phyloP scores from a whole-genome alignment of 441 rosid genomes.

The Rhodomyrtus psidioides region DNA sequence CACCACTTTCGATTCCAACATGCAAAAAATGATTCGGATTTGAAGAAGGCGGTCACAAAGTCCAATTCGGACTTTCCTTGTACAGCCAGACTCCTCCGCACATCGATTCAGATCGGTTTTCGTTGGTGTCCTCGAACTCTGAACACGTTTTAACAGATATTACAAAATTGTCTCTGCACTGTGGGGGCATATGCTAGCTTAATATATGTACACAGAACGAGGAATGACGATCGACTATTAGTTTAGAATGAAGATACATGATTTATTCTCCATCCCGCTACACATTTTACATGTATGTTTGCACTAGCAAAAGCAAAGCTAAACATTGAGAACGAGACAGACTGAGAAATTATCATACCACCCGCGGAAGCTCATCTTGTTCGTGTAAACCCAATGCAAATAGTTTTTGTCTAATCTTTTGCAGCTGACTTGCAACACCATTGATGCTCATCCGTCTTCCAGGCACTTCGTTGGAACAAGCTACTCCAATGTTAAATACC shows the following conservation, averaged over 20 bases:
- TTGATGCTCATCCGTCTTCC: neutral
- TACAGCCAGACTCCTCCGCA: neutral
- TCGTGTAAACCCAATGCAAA: neutral
- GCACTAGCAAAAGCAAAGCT: neutral
- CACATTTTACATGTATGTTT: neutral
- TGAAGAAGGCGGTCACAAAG: neutral
- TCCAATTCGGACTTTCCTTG: neutral
- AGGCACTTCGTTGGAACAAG: neutral
- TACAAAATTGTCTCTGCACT: neutral
- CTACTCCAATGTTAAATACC: neutral
- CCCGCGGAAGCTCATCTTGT: accelerated
- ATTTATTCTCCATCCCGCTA: neutral
- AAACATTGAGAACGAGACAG: neutral
- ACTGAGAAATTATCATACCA: neutral
- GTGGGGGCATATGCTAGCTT: neutral
- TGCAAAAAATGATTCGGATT: neutral
- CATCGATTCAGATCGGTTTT: neutral
- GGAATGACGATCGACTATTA: neutral
- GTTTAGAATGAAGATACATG: neutral
- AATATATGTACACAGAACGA: neutral
- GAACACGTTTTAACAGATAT: neutral
- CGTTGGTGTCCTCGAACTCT: neutral
- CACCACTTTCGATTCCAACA: neutral
- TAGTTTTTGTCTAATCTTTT: neutral
- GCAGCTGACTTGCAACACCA: neutral